Conservation (phyloP, 225 moss, liverwort and hornwort genomes). For the Marchantia polymorpha region DNA sequence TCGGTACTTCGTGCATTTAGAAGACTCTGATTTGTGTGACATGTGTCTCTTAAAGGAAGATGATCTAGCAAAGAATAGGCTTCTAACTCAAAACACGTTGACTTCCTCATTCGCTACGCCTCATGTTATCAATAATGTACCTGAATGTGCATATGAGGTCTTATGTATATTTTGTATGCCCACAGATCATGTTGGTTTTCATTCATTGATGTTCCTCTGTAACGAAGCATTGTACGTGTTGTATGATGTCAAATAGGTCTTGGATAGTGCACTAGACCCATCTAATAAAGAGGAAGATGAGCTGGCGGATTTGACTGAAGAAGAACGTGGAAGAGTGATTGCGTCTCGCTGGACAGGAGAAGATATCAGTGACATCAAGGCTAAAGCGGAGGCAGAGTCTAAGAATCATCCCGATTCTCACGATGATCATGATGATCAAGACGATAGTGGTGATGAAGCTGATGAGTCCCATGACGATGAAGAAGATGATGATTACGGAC, state of each 20-base stretch:
- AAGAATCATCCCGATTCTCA: constrained; percentile 40
- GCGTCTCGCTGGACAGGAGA: constrained; percentile 96
- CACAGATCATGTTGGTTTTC: neutral
- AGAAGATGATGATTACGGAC: constrained; percentile 63
- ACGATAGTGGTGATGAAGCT: constrained; percentile 4
- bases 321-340: constrained; percentile 74
- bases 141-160: neutral
- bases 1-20: neutral
- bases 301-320: constrained; percentile 68
- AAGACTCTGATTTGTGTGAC: neutral
- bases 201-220: neutral
- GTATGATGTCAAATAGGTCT: constrained; percentile 9
- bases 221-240: neutral
- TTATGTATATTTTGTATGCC: neutral
- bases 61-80: neutral
- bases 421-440: constrained; percentile 17
- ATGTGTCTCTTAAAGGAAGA: neutral
- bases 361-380: constrained; percentile 59
- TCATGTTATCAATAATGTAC: neutral
- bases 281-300: constrained; percentile 19
- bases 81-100: neutral
- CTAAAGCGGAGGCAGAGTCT: constrained; percentile 40
- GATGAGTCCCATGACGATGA: constrained; percentile 25
- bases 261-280: constrained; percentile 6
- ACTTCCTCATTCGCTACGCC: neutral